These are phyloP conservation scores for Zizania latifolia DNA, from an alignment of 176 grass and related monocot genomes.

Conservation along the genomic window DNA sequence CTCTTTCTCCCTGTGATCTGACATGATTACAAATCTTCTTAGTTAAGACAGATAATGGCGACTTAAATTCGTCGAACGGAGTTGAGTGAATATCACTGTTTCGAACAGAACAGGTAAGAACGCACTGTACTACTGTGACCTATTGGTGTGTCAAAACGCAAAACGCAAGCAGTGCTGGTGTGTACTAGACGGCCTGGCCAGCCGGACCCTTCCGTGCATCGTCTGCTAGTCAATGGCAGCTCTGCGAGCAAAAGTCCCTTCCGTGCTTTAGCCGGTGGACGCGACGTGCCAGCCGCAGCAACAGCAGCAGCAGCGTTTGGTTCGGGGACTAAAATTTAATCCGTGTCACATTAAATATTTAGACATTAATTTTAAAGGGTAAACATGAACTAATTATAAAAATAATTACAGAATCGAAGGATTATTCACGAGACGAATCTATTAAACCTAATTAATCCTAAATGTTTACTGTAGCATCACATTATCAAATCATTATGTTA, in stretches of 20 bases:
- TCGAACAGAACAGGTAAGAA: neutral
- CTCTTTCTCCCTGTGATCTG: neutral
- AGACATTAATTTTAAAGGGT: neutral
- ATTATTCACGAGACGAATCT: no score
- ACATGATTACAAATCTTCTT: neutral
- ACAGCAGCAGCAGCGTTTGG: neutral
- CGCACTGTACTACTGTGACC: neutral
- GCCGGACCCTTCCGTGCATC: neutral
- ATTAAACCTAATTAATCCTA: no score
- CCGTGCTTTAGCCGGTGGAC: neutral
- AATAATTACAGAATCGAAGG: no score
- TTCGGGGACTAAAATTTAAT: no score
- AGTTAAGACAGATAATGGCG: neutral
- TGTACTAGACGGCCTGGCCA: neutral
- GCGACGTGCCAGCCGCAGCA: neutral
- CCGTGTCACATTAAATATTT: no score
- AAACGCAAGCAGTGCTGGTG: neutral
- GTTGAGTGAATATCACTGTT: neutral
- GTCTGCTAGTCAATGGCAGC: constrained; percentile 31
- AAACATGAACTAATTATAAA: no score
- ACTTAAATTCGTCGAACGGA: neutral
- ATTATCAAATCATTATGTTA: no score
- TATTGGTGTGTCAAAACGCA: neutral
- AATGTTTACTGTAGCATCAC: no score
- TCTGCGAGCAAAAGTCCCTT: constrained; percentile 26